phyloP scores from a whole-genome alignment of 1,284 basidiomycete species.

The Ganoderma sinense region DNA sequence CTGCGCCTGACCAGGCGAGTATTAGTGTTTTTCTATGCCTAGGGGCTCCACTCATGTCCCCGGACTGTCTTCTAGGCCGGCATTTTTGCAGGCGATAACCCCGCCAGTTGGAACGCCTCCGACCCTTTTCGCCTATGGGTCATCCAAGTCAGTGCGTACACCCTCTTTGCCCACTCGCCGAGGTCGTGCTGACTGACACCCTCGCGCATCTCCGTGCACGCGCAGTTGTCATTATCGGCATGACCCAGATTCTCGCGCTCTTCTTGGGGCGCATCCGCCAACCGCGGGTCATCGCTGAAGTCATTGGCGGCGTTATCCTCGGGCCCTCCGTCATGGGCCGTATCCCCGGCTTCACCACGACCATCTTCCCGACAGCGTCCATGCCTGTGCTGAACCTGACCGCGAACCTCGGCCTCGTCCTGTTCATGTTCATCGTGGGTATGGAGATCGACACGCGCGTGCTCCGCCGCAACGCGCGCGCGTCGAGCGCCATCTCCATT shows the following conservation, averaged over 20 bases:
- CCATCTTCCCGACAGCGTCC: slow-evolving; percentile 81
- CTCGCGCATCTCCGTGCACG: background rate
- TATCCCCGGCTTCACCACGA: slow-evolving; percentile 73
- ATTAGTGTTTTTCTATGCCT: background rate
- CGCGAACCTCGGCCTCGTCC: slow-evolving; percentile 87
- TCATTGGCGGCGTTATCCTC: slow-evolving; percentile 82
- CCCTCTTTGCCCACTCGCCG: background rate
- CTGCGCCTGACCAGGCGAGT: slow-evolving; percentile 27
- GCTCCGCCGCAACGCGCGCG: slow-evolving; percentile 56
- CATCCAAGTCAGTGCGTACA: slow-evolving; percentile 70
- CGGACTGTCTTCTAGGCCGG: slow-evolving; percentile 40
- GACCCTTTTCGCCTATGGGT: slow-evolving; percentile 88
- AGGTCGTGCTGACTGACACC: background rate
- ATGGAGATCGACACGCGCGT: slow-evolving; percentile 62
- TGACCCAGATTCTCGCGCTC: slow-evolving; percentile 77
- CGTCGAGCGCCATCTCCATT: slow-evolving; percentile 55
- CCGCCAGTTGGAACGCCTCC: slow-evolving; percentile 59
- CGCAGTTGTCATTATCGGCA: slow-evolving; percentile 34
- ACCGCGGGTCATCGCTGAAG: slow-evolving; percentile 89
- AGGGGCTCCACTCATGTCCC: background rate
- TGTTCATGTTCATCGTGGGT: slow-evolving; percentile 92
- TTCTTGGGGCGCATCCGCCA: slow-evolving; percentile 75
- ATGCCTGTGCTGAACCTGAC: slow-evolving; percentile 84
- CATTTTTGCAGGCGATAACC: slow-evolving; percentile 73
- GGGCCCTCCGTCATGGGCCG: slow-evolving; percentile 64